Evolutionary conservation across 208 protist genomes (phyloP).

Genomic region (Wallacemonas sp.): DNA sequence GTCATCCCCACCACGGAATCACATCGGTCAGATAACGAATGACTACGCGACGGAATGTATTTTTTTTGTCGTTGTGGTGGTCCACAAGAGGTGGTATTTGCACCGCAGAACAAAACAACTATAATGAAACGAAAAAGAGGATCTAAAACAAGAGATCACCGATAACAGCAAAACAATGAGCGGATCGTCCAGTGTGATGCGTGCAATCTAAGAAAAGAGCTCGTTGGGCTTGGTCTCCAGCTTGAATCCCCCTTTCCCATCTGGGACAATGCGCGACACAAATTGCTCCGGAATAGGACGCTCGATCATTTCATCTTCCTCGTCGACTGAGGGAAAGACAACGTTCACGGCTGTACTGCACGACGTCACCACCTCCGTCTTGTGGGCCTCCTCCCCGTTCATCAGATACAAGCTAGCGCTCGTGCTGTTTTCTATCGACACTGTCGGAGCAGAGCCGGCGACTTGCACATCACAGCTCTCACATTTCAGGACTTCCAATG

Average conservation of each 20-base stretch:
- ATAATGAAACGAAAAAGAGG: too few species aligned
- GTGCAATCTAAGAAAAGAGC: conserved; percentile 11
- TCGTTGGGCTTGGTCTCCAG: conserved; percentile 64
- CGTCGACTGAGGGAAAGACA: conserved; percentile 52
- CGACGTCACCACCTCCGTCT: conserved; percentile 76
- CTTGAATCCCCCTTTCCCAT: conserved; percentile 60
- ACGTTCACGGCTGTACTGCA: conserved; percentile 81
- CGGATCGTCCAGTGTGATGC: too few species aligned
- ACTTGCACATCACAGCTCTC: conserved; percentile 68
- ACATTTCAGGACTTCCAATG: conserved; percentile 74
- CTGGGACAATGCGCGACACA: conserved; percentile 63
- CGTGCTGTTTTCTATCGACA: conserved; percentile 61
- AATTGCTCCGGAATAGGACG: conserved; percentile 81
- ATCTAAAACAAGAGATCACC: too few species aligned
- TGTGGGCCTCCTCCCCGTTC: conserved; percentile 42
- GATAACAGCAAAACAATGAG: too few species aligned
- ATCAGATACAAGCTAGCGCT: conserved; percentile 75
- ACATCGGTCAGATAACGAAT: too few species aligned
- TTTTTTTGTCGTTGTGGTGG: too few species aligned
- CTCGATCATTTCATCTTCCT: conserved; percentile 63
- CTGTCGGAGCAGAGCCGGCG: conserved; percentile 50
- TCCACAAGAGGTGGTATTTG: too few species aligned
- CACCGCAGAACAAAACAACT: too few species aligned
- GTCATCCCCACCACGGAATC: too few species aligned
- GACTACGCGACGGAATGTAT: too few species aligned